Evolutionary conservation across 768 basidiomycete species (phyloP).

Genomic region (Pleurotus ostreatus): DNA sequence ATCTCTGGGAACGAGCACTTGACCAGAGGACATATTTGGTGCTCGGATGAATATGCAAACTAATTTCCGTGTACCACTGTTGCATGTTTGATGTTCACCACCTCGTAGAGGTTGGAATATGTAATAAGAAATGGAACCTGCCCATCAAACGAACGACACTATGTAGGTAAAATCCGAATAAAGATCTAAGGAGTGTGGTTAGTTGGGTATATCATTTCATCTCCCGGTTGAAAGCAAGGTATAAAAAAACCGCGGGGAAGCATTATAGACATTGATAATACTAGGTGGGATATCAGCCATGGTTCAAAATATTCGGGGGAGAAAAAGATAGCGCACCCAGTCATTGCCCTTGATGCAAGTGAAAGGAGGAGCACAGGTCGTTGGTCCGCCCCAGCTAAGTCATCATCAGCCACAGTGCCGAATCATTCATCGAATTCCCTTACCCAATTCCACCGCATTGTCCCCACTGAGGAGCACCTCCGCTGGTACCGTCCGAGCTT

Average conservation of each 20-base stretch:
- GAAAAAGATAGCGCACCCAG: not conserved
- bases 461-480: not conserved
- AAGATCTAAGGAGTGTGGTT: too few species aligned
- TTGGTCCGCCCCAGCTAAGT: conserved; percentile 1
- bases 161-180: too few species aligned
- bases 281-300: not conserved
- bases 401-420: not conserved
- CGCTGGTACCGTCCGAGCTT: not conserved
- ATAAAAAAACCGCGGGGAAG: too few species aligned
- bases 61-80: too few species aligned
- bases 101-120: too few species aligned
- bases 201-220: too few species aligned
- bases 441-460: conserved; percentile 7
- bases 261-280: conserved; percentile 5
- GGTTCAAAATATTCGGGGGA: not conserved
- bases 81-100: too few species aligned
- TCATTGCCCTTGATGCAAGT: not conserved
- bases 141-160: too few species aligned
- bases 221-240: too few species aligned
- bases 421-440: not conserved
- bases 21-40: conserved; percentile 34
- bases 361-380: not conserved
- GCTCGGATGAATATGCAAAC: too few species aligned
- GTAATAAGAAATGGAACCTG: too few species aligned
- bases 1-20: conserved; percentile 64